Evolutionary conservation across 345 rosid genomes (phyloP), one percentile per base, ranked within the genome.

Genomic region (Hevea brasiliensis): DNA sequence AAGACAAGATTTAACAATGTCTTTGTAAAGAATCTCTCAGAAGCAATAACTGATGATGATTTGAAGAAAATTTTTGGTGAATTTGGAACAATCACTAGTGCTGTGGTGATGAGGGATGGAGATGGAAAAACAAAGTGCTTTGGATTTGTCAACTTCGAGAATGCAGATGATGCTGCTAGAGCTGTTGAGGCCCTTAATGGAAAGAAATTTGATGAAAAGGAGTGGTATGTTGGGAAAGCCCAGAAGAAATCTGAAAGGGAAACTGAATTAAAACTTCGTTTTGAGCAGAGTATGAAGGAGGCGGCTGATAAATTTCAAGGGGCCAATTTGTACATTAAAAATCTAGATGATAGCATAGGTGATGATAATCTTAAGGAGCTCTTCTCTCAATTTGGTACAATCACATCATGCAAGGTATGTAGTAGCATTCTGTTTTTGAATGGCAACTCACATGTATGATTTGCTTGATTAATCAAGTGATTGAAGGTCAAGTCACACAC

Each of bases 61-160:
- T 76, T 95, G 87, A 87, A 69, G 74, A 90, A 78, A 53, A 40
- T 45, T 76, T 94, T 95, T 79, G 89, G 87, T 42, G 94, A 95
- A 80, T 95, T 73, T 84, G 97, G 99, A 64, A 27, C 83, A 11
- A 84, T 92, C 26, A 95, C 97, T 53, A 94, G 99, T 84, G 87
- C 79, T 79, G 96, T 87, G 73, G 88, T 94, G 81, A 89, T 94
- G 93, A 88, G 78, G 81, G 97, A 90, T 76, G 92, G 78, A 11
- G 93, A 88, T 61, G 97, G 97, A 14, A 92, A 94, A 73, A 84
- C 97, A 8, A 90, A 78, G 77, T 87, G 98, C 78, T 90, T 94
- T 87, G 98, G 98, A 61, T 94, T 92, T 84, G 92, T 94, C 68
- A 94, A 94, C 81, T 94, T 90, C 82, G 98, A 92, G 73, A 85